Conservation (phyloP, 148 eudicot species). For the Chenopodium album region DNA sequence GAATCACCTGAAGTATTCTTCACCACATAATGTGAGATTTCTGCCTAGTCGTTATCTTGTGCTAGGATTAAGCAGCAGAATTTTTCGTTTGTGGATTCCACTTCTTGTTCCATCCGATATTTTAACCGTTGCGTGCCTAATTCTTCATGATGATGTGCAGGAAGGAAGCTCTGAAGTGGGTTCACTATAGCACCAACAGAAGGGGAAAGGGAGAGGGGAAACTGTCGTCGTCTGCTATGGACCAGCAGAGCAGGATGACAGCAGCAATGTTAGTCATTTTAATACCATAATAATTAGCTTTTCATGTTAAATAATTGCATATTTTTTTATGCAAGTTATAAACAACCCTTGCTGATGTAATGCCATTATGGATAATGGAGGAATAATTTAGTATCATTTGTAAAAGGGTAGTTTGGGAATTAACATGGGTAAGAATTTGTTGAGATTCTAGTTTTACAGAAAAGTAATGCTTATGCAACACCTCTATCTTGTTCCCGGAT, state of each 20-base stretch:
- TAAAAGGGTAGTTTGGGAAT: too few relatives aligned
- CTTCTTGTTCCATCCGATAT: slow-evolving; percentile 9
- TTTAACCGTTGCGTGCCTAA: slow-evolving; percentile 4
- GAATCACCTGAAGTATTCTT: neutral
- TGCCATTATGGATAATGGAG: slow-evolving; percentile 3
- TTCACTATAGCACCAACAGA: neutral
- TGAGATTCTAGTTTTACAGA: too few relatives aligned
- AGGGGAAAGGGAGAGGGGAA: neutral
- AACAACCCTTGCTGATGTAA: neutral
- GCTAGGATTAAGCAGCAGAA: slow-evolving; percentile 4
- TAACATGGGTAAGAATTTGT: too few relatives aligned
- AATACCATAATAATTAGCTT: neutral
- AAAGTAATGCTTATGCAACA: too few relatives aligned
- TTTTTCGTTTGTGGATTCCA: slow-evolving; percentile 19
- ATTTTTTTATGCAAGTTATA: neutral
- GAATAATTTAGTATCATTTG: neutral
- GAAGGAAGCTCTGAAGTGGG: slow-evolving; percentile 11
- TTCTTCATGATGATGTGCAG: neutral
- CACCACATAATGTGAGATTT: slow-evolving; percentile 10
- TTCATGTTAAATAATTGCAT: neutral
- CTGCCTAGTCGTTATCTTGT: slow-evolving; percentile 2
- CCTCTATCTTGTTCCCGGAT: too few relatives aligned
- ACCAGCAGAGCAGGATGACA: slow-evolving; percentile 18
- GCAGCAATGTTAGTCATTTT: slow-evolving; percentile 12
- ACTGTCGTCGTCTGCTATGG: neutral